These are phyloP conservation scores for Myxozyma sirexii DNA, from an alignment of 805 yeast species.

Conservation along the genomic window DNA sequence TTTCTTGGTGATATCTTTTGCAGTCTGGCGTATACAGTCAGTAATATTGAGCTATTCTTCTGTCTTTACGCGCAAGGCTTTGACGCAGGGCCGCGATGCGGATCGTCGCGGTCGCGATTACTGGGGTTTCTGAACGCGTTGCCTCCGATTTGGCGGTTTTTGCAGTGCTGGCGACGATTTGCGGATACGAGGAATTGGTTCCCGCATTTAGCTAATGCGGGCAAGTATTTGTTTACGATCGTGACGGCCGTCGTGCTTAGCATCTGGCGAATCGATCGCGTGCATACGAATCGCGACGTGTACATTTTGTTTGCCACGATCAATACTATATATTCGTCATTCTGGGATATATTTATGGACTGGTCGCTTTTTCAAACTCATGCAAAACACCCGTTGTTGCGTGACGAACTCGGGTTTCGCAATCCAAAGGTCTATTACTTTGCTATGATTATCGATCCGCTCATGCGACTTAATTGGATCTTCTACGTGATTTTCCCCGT, in stretches of 20 bases:
- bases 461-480: constrained; percentile 88
- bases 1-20: constrained; percentile 89
- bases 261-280: constrained; percentile 68
- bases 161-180: constrained; percentile 90
- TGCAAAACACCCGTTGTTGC: constrained; percentile 58
- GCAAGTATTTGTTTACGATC: constrained; percentile 70
- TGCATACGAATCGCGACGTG: constrained; percentile 50
- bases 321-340: constrained; percentile 67
- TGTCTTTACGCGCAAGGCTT: constrained; percentile 75
- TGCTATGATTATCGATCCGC: constrained; percentile 72
- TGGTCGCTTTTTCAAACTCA: constrained; percentile 83
- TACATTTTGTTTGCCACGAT: constrained; percentile 74
- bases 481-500: constrained; percentile 77
- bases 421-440: constrained; percentile 65
- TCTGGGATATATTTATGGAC: constrained; percentile 96
- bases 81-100: constrained; percentile 61
- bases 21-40: constrained; percentile 83
- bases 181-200: constrained; percentile 94
- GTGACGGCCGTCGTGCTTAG: constrained; percentile 73
- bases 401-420: constrained; percentile 71
- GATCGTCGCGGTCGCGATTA: constrained; percentile 70
- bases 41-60: constrained; percentile 81
- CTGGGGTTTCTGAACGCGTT: constrained; percentile 84
- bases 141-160: constrained; percentile 86
- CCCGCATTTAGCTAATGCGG: constrained; percentile 90